Evolutionary conservation across 306 rosid species (phyloP), one percentile per base, ranked within the genome.

Genomic region (Fragaria ananassa): DNA sequence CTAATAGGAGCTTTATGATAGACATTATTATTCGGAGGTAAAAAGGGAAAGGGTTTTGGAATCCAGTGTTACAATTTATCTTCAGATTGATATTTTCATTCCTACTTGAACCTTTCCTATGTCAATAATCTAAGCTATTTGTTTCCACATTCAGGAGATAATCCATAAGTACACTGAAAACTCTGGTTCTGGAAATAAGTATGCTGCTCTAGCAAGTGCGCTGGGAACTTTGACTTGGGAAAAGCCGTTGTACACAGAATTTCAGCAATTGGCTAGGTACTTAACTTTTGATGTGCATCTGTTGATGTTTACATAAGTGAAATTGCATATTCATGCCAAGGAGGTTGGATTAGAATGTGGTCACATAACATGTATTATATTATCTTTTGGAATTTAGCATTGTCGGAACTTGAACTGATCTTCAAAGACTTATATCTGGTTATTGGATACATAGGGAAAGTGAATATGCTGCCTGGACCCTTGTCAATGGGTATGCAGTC

Each of bases 401-500:
- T 23, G 69, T 25, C 15, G 14, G 34, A 65, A 18, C 49, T 70
- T 70, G 51, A 10, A 21, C 70, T 31, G 31, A 39, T 78, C 54
- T 54, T 71, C 50, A 73, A 37, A 35, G 50, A 37, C 70, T 79
- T 69, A 19, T 68, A 44, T 71, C 27, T 49, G 54, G 17, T 71
- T 74, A 79, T 37, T 78, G 77, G 73, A 65, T 79, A 4, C 42
- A 9, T 44, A 95, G 98, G 76, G 98, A 95, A 75, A 95, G 98
- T 69, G 98, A 95, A 81, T 95, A 95, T 88, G 97, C 98, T 67
- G 98, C 98, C 21, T 95, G 97, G 98, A 92, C 97, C 58, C 86
- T 95, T 62, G 97, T 90, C 80, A 95, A 95, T 76, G 98, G 98
- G 15, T 83, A 89, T 82, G 98, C 97, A 17, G 63, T 95, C 73